Evolutionary conservation across 2,329 filamentous ascomycete species (phyloP), one percentile per base, ranked within the genome.

Genomic region (Chrysosporium queenslandicum): DNA sequence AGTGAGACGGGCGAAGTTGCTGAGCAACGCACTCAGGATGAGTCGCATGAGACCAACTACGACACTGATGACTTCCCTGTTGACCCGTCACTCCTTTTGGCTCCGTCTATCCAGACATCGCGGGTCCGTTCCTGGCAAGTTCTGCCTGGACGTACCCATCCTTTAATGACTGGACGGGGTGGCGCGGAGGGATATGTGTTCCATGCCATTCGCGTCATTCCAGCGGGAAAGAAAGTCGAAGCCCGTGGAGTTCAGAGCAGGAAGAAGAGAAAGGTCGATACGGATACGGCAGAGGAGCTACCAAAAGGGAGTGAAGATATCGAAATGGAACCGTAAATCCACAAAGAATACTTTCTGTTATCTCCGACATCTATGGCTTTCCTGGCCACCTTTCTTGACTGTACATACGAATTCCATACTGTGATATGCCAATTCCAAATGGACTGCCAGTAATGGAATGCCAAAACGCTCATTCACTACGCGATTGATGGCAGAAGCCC

Each of bases 141-240:
- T 1, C 68, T 98, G 43, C 92, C 92, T 0, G 87, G 88, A 0
- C 75, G 92, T 50, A 97, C 92, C 49, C 92, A 98, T 71, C 92
- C 92, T 5, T 69, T 94, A 52, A 98, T 98, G 92, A 95, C 87
- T 55, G 82, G 82, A 34, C 78, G 80, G 37, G 92, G 92, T 18
- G 91, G 91, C 0, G 82, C 88, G 0, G 91, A 97, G 64, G 92
- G 92, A 0, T 98, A 87, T 66, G 66, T 98, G 2, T 89, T 97
- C 59, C 91, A 88, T 25, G 91, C 79, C 0, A 87, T 85, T 65
- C 80, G 83, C 59, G 88, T 92, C 0, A 72, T 91, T 42, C 92
- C 92, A 0, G 81, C 86, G 0, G 80, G 87, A 61, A 87, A 86
- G 1, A 82, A 78, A 60, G 84, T 96, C 3, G 84, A 88, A 62